phyloP scores from a whole-genome alignment of 495 filamentous ascomycete species.

The Hyaloscypha hepaticicola region DNA sequence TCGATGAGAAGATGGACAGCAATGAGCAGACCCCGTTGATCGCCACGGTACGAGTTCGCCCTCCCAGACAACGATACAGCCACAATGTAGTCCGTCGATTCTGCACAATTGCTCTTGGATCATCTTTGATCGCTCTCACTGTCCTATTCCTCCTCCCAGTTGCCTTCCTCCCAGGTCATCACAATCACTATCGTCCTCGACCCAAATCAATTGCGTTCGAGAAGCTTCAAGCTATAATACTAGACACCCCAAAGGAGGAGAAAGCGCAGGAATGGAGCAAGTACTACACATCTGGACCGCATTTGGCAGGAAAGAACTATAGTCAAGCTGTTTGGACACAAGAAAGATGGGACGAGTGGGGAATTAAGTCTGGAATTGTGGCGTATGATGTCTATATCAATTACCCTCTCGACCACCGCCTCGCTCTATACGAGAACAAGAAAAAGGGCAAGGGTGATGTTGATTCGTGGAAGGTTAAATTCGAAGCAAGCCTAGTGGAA shows the following conservation, averaged over 20 bases:
- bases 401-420: slow-evolving; percentile 76
- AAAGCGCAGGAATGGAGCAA: slow-evolving; percentile 78
- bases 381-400: slow-evolving; percentile 91
- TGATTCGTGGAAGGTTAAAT: slow-evolving; percentile 60
- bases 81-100: slow-evolving; percentile 68
- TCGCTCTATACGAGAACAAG: slow-evolving; percentile 67
- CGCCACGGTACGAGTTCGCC: slow-evolving; percentile 50
- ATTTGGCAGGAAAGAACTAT: slow-evolving; percentile 83
- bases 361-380: slow-evolving; percentile 67
- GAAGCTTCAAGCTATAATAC: slow-evolving; percentile 68
- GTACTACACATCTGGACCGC: slow-evolving; percentile 87
- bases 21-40: slow-evolving; percentile 63
- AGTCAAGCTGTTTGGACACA: slow-evolving; percentile 80
- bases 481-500: slow-evolving; percentile 80
- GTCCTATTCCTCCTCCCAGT: slow-evolving; percentile 56
- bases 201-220: slow-evolving; percentile 51
- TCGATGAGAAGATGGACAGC: slow-evolving; percentile 43
- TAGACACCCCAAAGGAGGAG: slow-evolving; percentile 65
- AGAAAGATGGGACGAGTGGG: slow-evolving; percentile 81
- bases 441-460: slow-evolving; percentile 23
- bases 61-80: slow-evolving; percentile 60
- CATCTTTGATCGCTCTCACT: slow-evolving; percentile 55
- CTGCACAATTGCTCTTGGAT: slow-evolving; percentile 63
- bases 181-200: slow-evolving; percentile 38
- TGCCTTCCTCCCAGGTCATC: slow-evolving; percentile 45